phyloP scores from a whole-genome alignment of 345 rosid genomes.

The Cardamine resedifolia region DNA sequence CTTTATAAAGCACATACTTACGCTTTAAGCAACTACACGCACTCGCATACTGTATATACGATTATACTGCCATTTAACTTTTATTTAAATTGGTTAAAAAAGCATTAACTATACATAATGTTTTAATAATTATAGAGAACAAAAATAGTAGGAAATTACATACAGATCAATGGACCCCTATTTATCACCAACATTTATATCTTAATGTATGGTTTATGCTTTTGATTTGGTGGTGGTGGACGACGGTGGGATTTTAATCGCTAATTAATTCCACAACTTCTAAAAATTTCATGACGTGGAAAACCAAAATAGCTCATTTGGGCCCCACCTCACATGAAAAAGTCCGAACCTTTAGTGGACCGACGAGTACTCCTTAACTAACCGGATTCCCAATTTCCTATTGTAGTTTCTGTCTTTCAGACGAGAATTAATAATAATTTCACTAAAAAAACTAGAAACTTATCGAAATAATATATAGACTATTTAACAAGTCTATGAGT shows the following conservation, averaged over 20 bases:
- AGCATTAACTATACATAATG: not conserved
- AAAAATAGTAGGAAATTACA: not conserved
- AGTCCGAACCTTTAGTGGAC: slow-evolving; percentile 22
- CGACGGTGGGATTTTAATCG: slow-evolving; percentile 17
- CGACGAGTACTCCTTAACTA: slow-evolving; percentile 30
- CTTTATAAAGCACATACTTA: slow-evolving; percentile 27
- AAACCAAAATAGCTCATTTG: slow-evolving; percentile 2
- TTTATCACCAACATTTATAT: slow-evolving; percentile 1
- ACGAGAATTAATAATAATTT: not conserved
- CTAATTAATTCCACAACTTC: not conserved
- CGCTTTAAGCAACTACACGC: slow-evolving; percentile 35
- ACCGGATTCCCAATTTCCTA: slow-evolving; percentile 17
- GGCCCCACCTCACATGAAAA: slow-evolving; percentile 22
- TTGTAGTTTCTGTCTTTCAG: not conserved
- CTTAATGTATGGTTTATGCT: not conserved
- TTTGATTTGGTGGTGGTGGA: not conserved
- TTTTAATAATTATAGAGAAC: not conserved
- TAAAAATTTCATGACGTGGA: not conserved
- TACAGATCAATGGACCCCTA: not conserved
- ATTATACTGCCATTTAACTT: not conserved
- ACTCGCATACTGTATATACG: slow-evolving; percentile 24
- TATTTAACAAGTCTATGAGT: slow-evolving; percentile 34
- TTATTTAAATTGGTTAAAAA: not conserved
- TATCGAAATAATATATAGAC: slow-evolving; percentile 1
- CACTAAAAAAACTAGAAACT: slow-evolving; percentile 14